These are phyloP conservation scores for Colletotrichum sp. DNA, from an alignment of 2,329 filamentous ascomycete species.

Conservation along the genomic window DNA sequence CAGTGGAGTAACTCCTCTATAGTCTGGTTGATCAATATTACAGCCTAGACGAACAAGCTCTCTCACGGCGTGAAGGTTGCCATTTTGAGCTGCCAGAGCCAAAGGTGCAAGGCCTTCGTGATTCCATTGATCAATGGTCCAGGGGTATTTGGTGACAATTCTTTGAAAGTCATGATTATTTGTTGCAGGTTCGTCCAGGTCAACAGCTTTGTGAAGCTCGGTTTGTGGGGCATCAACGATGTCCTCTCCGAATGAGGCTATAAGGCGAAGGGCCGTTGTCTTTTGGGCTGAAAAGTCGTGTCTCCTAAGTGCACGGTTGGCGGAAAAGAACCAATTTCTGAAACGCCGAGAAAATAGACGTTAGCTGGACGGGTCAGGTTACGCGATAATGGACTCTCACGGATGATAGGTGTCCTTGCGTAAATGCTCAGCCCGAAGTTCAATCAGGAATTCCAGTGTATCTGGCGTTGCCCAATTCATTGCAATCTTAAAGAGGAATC, in stretches of 20 bases:
- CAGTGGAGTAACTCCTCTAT: accelerated
- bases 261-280: not conserved
- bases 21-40: not conserved
- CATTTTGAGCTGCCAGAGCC: not conserved
- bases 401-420: not conserved
- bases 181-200: accelerated
- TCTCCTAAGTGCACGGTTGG: not conserved
- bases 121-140: not conserved
- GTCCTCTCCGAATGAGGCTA: not conserved
- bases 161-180: not conserved
- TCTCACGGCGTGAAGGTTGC: not conserved
- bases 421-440: not conserved
- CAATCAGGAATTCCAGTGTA: accelerated
- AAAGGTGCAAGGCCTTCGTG: not conserved
- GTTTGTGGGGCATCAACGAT: not conserved
- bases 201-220: not conserved
- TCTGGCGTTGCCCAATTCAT: accelerated
- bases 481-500: not conserved
- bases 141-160: not conserved
- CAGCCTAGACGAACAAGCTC: not conserved
- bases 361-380: not conserved
- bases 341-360: accelerated
- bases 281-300: accelerated
- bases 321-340: not conserved
- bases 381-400: not conserved